These are phyloP conservation scores for Priceomyces medius DNA, from an alignment of 805 yeast genomes.

Conservation along the genomic window DNA sequence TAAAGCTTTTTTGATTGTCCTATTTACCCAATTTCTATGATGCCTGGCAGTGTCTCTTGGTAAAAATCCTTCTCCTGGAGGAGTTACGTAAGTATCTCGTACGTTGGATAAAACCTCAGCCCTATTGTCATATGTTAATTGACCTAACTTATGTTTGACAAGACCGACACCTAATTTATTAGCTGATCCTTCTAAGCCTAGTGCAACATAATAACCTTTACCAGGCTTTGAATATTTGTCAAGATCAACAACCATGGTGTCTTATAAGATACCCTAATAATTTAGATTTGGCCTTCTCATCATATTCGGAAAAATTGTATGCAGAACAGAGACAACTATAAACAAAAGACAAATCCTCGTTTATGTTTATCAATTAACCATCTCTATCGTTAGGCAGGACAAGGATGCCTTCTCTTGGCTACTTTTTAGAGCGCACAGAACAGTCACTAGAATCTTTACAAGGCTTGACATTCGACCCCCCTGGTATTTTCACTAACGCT, in stretches of 20 bases:
- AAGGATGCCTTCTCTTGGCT: constrained; percentile 18
- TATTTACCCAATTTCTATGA: constrained; percentile 90
- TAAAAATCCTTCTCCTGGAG: constrained; percentile 97
- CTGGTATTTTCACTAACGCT: constrained; percentile 69
- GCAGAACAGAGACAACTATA: constrained; percentile 5
- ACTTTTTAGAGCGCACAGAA: constrained; percentile 33
- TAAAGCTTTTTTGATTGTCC: constrained; percentile 68
- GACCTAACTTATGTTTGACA: constrained; percentile 70
- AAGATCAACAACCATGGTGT: constrained; percentile 46
- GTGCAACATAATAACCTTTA: constrained; percentile 59
- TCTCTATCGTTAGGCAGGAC: not conserved
- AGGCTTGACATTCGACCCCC: constrained; percentile 47
- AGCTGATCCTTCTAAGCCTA: constrained; percentile 97
- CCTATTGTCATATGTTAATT: constrained; percentile 51
- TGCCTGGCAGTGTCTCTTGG: constrained; percentile 97
- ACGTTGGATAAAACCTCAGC: constrained; percentile 85
- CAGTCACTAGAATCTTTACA: constrained; percentile 41
- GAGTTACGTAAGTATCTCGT: constrained; percentile 92
- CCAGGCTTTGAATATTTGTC: constrained; percentile 45
- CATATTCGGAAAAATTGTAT: too few species aligned
- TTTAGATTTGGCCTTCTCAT: too few species aligned
- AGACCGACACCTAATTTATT: constrained; percentile 95
- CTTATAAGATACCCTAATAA: too few species aligned
- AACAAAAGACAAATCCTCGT: not conserved
- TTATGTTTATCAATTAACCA: not conserved